These are phyloP conservation scores for Boletus tylopilopsis DNA, from an alignment of 768 basidiomycete genomes.

Conservation along the genomic window DNA sequence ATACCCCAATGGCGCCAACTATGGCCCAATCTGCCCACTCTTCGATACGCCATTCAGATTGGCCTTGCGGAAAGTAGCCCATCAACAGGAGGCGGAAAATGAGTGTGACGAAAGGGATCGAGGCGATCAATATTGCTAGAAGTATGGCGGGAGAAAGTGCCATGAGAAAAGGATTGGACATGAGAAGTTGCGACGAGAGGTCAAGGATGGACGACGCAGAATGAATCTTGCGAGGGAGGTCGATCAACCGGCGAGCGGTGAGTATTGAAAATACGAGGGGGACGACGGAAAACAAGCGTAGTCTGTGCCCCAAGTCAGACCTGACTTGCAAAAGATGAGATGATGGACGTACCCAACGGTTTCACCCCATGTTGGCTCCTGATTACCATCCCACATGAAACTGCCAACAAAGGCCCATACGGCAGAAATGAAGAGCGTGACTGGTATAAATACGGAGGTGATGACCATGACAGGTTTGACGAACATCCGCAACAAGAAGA, in stretches of 20 bases:
- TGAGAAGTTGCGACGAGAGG: constrained; percentile 66
- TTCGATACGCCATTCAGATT: constrained; percentile 49
- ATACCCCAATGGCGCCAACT: constrained; percentile 44
- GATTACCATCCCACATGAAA: constrained; percentile 55
- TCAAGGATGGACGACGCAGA: constrained; percentile 53
- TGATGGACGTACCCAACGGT: constrained; percentile 54
- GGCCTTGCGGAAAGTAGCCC: constrained; percentile 47
- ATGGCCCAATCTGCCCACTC: constrained; percentile 79
- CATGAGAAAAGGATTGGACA: constrained; percentile 71
- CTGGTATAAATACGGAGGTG: constrained; percentile 73
- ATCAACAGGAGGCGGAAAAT: constrained; percentile 74
- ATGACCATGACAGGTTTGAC: constrained; percentile 80
- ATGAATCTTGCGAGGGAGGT: constrained; percentile 70
- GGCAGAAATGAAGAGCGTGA: constrained; percentile 68
- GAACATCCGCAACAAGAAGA: constrained; percentile 74
- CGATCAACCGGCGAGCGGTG: constrained; percentile 66
- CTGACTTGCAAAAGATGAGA: not conserved
- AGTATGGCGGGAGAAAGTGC: constrained; percentile 72
- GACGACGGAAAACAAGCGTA: constrained; percentile 69
- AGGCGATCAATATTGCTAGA: constrained; percentile 58
- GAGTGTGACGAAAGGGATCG: constrained; percentile 77
- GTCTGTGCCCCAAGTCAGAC: constrained; percentile 12
- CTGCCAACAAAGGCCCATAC: constrained; percentile 81
- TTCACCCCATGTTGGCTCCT: constrained; percentile 76
- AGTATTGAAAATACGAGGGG: constrained; percentile 67